Conservation (phyloP, 352 stramenopile species). For the Globisporangium cystogenes region DNA sequence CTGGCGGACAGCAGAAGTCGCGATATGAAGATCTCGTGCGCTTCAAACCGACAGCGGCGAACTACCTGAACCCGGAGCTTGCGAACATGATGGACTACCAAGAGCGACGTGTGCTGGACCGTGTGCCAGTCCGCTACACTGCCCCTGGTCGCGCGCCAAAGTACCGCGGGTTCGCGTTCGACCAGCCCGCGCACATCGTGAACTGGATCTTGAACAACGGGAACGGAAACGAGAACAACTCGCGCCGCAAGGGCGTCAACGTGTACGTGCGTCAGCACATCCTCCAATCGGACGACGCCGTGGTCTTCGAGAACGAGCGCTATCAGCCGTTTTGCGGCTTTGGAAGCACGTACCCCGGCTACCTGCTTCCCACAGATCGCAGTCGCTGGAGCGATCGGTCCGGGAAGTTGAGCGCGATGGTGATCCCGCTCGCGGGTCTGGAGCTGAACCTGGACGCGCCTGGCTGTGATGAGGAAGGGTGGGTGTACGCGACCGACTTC, state of each 20-base stretch:
- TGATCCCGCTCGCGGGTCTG: conserved; percentile 58
- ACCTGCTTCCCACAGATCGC: conserved; percentile 74
- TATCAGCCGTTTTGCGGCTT: conserved; percentile 85
- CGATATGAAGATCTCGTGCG: conserved; percentile 29
- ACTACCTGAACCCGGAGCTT: conserved; percentile 61
- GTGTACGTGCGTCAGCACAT: conserved; percentile 59
- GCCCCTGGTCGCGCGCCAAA: conserved; percentile 36
- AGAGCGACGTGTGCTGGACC: conserved; percentile 57
- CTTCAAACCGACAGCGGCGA: conserved; percentile 41
- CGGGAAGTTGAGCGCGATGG: conserved; percentile 64
- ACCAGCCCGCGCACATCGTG: conserved; percentile 66
- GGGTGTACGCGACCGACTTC: conserved; percentile 85
- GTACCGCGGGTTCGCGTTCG: conserved; percentile 84
- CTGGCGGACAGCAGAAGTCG: conserved; percentile 4
- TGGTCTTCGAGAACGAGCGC: conserved; percentile 84
- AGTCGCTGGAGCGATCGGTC: conserved; percentile 82
- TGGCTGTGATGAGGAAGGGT: conserved; percentile 71
- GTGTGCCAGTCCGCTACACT: conserved; percentile 33
- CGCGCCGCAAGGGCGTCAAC: conserved; percentile 55
- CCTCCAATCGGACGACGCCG: conserved; percentile 61
- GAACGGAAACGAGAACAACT: conserved; percentile 27
- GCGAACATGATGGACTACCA: conserved; percentile 78
- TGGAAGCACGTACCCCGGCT: conserved; percentile 75
- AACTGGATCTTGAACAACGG: conserved; percentile 62
- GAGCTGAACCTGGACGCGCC: conserved; percentile 56